phyloP scores from a whole-genome alignment of 495 filamentous ascomycete genomes.

The Aspergillus ostianus region DNA sequence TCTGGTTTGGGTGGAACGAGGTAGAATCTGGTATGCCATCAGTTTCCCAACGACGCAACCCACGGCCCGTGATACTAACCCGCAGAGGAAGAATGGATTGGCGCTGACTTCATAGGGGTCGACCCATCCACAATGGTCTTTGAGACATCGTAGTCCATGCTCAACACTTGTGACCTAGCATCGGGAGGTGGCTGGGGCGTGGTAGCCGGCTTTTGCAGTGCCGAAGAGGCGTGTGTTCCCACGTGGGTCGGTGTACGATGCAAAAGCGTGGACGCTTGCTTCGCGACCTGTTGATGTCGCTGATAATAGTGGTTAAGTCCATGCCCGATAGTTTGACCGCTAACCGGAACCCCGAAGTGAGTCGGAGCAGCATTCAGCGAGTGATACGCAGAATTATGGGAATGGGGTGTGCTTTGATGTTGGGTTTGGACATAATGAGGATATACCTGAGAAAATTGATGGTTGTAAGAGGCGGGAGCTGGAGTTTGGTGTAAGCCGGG shows the following conservation, averaged over 20 bases:
- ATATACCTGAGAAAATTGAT: constrained; percentile 31
- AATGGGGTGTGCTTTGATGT: background rate
- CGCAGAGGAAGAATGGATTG: constrained; percentile 16
- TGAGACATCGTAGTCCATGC: constrained; percentile 36
- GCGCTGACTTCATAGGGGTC: constrained; percentile 27
- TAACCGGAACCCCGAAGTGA: background rate
- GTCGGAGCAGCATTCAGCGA: background rate
- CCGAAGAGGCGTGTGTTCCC: background rate
- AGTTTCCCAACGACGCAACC: constrained; percentile 4
- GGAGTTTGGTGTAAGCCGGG: constrained; percentile 20
- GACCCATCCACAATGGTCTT: constrained; percentile 48
- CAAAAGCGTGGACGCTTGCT: background rate
- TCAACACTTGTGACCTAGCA: constrained; percentile 13
- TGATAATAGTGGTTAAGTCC: constrained; percentile 8
- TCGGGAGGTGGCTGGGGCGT: constrained; percentile 31
- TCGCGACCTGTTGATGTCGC: constrained; percentile 19
- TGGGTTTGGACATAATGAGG: constrained; percentile 19
- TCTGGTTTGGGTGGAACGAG: constrained; percentile 19
- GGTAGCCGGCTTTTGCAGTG: constrained; percentile 26
- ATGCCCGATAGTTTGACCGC: background rate
- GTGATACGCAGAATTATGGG: background rate
- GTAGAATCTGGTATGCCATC: constrained; percentile 13
- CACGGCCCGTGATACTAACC: constrained; percentile 24
- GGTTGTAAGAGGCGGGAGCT: constrained; percentile 25
- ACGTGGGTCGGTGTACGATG: background rate